Evolutionary conservation across 208 protist genomes (phyloP).

Genomic region (Herpetomonas tarakana): DNA sequence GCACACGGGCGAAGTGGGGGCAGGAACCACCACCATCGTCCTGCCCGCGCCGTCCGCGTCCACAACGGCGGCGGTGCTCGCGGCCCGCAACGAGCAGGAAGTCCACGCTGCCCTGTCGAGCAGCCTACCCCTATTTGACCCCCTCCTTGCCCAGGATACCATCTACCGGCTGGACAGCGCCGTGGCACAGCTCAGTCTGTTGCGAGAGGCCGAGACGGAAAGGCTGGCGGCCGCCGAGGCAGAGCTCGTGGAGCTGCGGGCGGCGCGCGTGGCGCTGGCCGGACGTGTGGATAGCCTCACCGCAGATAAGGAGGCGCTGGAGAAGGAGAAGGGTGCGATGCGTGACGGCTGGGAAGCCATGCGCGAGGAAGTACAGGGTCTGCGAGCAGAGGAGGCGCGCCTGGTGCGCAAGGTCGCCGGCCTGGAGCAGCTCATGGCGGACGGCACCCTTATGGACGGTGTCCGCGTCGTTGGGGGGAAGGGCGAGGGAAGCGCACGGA

Average conservation of each 20-base stretch:
- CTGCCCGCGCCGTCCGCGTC: conserved; percentile 8
- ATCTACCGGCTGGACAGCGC: conserved; percentile 82
- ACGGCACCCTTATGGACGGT: conserved; percentile 15
- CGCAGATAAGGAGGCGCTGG: conserved; percentile 10
- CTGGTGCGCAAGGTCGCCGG: conserved; percentile 34
- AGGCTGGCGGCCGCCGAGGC: conserved; percentile 32
- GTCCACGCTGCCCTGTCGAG: conserved; percentile 31
- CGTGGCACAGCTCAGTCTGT: conserved; percentile 67
- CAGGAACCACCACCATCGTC: conserved; percentile 2
- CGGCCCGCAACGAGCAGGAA: conserved; percentile 35
- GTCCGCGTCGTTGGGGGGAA: conserved; percentile 12
- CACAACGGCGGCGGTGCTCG: conserved; percentile 40
- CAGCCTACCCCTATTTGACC: conserved; percentile 66
- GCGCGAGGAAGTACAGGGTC: conserved; percentile 51
- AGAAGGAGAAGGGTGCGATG: conserved; percentile 23
- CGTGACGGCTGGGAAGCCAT: conserved; percentile 16
- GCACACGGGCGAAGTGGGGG: background rate
- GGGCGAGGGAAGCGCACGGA: conserved; percentile 1
- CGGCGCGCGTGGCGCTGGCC: conserved; percentile 28
- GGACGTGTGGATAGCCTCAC: conserved; percentile 33
- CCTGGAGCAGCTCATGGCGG: conserved; percentile 23
- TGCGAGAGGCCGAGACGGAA: conserved; percentile 69
- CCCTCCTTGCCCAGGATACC: conserved; percentile 68
- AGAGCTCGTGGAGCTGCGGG: conserved; percentile 35
- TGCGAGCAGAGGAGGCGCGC: conserved; percentile 57